Evolutionary conservation across 345 rosid species (phyloP).

Genomic region (Pistacia vera): DNA sequence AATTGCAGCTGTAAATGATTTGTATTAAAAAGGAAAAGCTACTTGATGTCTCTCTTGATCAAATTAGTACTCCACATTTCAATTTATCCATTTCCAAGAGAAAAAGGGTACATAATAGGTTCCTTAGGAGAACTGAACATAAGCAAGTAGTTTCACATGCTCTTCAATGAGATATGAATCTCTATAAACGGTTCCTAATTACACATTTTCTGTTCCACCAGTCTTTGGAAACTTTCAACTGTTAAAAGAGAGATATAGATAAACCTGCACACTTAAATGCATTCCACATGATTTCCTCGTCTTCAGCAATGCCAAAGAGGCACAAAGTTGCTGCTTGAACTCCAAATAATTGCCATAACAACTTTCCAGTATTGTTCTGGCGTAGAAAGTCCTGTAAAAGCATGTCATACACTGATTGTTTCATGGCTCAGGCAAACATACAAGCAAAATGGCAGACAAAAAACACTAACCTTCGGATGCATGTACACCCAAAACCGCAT

Average conservation of each 20-base stretch:
- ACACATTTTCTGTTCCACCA: neutral
- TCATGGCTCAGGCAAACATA: neutral
- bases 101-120: neutral
- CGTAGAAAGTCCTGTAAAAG: slow-evolving; percentile 77
- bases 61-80: neutral
- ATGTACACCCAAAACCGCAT: slow-evolving; percentile 91
- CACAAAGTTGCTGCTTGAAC: slow-evolving; percentile 80
- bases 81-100: neutral
- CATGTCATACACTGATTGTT: slow-evolving; percentile 5
- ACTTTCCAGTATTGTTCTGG: slow-evolving; percentile 96
- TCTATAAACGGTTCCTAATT: neutral
- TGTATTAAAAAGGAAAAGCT: neutral
- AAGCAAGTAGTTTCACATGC: slow-evolving; percentile 13
- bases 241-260: slow-evolving; percentile 13
- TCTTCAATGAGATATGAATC: slow-evolving; percentile 10
- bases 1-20: slow-evolving; percentile 6
- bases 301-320: slow-evolving; percentile 84
- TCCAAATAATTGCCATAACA: slow-evolving; percentile 92
- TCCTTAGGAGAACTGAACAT: too few species aligned
- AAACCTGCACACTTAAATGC: slow-evolving; percentile 78
- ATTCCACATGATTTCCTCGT: slow-evolving; percentile 92
- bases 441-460: neutral
- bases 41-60: neutral
- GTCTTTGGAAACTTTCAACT: slow-evolving; percentile 1
- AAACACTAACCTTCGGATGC: slow-evolving; percentile 90